Percentiles rank a stretch among this genome's conserved stretches.
phyloP scores from a whole-genome alignment of 2,329 filamentous ascomycete genomes.

The Coniosporium tulheliwenetii region DNA sequence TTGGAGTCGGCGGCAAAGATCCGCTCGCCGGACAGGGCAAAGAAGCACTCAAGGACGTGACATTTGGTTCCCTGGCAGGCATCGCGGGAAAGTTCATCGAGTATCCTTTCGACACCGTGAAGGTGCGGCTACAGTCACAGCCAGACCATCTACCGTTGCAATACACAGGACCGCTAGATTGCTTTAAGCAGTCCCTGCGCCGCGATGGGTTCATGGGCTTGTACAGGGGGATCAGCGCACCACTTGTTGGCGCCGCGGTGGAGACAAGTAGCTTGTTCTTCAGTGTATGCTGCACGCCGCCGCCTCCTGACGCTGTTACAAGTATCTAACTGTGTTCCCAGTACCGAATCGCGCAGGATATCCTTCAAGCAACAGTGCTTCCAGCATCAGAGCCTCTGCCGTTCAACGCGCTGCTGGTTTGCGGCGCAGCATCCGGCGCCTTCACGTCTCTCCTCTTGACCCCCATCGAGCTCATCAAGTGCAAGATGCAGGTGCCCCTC shows the following conservation, averaged over 20 bases:
- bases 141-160: conserved; percentile 66
- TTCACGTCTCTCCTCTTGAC: conserved; percentile 86
- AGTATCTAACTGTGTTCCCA: conserved; percentile 12
- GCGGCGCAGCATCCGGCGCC: conserved; percentile 73
- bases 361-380: conserved; percentile 51
- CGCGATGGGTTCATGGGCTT: conserved; percentile 67
- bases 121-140: conserved; percentile 94
- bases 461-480: conserved; percentile 93
- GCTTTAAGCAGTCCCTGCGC: conserved; percentile 73
- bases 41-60: conserved; percentile 71
- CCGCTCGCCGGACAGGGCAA: conserved; percentile 26
- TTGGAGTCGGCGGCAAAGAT: conserved; percentile 1
- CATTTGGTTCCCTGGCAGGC: conserved; percentile 82
- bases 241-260: conserved; percentile 75
- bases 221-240: conserved; percentile 86
- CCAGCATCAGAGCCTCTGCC: conserved; percentile 42
- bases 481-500: conserved; percentile 78
- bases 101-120: conserved; percentile 97
- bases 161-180: conserved; percentile 81
- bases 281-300: conserved; percentile 33
- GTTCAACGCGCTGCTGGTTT: conserved; percentile 58
- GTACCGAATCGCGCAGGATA: conserved; percentile 35
- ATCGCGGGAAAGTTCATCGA: conserved; percentile 91
- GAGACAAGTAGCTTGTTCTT: conserved; percentile 90
- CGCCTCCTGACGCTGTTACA: neutral